phyloP scores from a whole-genome alignment of 495 filamentous ascomycete genomes.

The Lasiosphaeriaceae sp. region DNA sequence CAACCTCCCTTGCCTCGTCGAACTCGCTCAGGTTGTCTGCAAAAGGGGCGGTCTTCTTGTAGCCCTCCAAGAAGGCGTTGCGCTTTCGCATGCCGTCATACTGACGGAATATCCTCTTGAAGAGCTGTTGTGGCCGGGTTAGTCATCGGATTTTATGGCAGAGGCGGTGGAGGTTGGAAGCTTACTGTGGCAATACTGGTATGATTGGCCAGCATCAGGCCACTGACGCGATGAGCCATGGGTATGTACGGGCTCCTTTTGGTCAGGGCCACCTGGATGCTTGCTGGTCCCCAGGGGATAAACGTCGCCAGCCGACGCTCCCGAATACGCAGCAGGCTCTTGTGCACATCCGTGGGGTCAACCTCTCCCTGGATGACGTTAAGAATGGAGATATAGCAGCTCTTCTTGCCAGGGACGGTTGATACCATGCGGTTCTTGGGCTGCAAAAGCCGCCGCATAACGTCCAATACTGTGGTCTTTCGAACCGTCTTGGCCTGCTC shows the following conservation, averaged over 20 bases:
- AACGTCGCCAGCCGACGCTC: constrained; percentile 93
- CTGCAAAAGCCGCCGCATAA: constrained; percentile 92
- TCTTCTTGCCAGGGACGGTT: constrained; percentile 89
- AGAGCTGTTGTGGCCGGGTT: constrained; percentile 49
- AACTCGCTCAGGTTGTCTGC: constrained; percentile 88
- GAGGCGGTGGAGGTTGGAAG: constrained; percentile 1
- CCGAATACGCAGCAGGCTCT: constrained; percentile 92
- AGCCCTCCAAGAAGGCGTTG: constrained; percentile 92
- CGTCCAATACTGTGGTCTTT: constrained; percentile 95
- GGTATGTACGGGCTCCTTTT: constrained; percentile 94
- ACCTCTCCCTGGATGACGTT: constrained; percentile 99
- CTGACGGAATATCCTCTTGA: constrained; percentile 85
- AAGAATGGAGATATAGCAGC: constrained; percentile 97
- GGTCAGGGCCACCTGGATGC: constrained; percentile 93
- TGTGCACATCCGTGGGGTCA: constrained; percentile 95
- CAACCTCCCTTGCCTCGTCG: constrained; percentile 86
- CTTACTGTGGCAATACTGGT: constrained; percentile 87
- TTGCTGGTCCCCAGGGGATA: constrained; percentile 98
- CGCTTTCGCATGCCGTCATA: constrained; percentile 92
- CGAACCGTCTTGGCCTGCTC: constrained; percentile 95
- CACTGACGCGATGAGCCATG: constrained; percentile 87
- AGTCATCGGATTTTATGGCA: background rate
- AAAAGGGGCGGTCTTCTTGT: constrained; percentile 92
- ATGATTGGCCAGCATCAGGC: constrained; percentile 96
- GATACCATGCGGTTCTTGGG: constrained; percentile 99